Evolutionary conservation across 139 green algal species (phyloP), one percentile per base, ranked within the genome.

Genomic region (Tetraselmis striata): DNA sequence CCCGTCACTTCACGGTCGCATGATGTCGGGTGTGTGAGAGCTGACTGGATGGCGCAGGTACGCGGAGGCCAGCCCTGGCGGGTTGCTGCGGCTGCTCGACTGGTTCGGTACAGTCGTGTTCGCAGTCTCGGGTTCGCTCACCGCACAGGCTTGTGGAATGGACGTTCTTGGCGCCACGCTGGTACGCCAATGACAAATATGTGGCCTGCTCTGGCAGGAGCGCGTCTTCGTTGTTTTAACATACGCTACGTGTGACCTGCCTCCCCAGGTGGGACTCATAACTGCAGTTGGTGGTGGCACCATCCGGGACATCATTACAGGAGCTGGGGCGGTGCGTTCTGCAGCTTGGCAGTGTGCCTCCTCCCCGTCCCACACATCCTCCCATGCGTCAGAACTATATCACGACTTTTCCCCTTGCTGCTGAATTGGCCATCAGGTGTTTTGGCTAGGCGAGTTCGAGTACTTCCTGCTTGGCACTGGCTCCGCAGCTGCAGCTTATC

Each of bases 381-480:
- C n/a, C n/a, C n/a, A n/a, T n/a, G n/a, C n/a, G n/a, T n/a, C n/a
- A n/a, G n/a, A n/a, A n/a, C n/a, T n/a, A n/a, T n/a, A n/a, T n/a
- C n/a, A n/a, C n/a, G n/a, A n/a, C n/a, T n/a, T n/a, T n/a, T n/a
- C n/a, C n/a, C n/a, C n/a, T n/a, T n/a, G n/a, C n/a, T n/a, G n/a
- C n/a, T n/a, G n/a, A n/a, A n/a, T n/a, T n/a, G n/a, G n/a, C n/a
- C n/a, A 59, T 28, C 75, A 59, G 78, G 79, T 80, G 75, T 87
- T 87, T 59, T 87, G 83, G 83, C 78, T 87, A 32, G 58, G 76
- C 31, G 79, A 87, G 83, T 28, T 78, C 25, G 79, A 87, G 79
- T 87, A 87, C 79, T 59, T 87, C 32, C 78, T 29, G 1, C 75
- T 87, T 0, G 59, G 75, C 27, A 25, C 76, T 1, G 75, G 23